A percentile compares a stretch with the other conserved stretches of the same genome.
Evolutionary conservation across 2,329 filamentous ascomycete species (phyloP).

Genomic region (Fusarium pilosicola): DNA sequence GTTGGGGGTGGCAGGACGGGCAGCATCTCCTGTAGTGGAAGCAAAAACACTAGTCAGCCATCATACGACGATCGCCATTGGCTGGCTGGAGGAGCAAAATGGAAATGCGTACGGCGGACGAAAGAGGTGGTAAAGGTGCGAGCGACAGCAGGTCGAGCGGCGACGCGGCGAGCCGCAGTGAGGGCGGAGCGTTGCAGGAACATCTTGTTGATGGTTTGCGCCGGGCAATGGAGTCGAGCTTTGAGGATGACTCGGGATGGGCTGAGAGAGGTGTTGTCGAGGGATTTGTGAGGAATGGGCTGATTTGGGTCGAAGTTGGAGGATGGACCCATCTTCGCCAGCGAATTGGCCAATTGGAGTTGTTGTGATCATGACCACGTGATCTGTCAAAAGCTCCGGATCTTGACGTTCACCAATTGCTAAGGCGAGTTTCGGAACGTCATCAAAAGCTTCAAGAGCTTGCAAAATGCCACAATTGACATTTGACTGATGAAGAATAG

Average conservation of each 20-base stretch:
- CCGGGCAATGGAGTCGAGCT: conserved; percentile 38
- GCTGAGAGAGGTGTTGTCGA: conserved; percentile 50
- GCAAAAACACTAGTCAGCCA: conserved; percentile 41
- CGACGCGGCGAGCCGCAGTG: conserved; percentile 68
- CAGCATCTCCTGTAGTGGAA: conserved; percentile 49
- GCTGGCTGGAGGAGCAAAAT: conserved; percentile 38
- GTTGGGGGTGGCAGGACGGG: conserved; percentile 49
- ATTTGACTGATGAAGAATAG: background rate
- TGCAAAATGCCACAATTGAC: background rate
- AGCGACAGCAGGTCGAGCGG: conserved; percentile 62
- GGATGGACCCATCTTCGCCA: conserved; percentile 44
- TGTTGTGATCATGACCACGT: conserved; percentile 45
- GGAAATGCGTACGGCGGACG: conserved; percentile 64
- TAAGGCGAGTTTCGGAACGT: conserved; percentile 28
- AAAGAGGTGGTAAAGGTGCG: conserved; percentile 70
- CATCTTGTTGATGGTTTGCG: conserved; percentile 53
- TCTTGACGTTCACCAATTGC: conserved; percentile 25
- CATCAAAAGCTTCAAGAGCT: conserved; percentile 23
- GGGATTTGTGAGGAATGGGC: conserved; percentile 60
- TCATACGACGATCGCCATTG: conserved; percentile 48
- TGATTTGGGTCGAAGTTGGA: conserved; percentile 55
- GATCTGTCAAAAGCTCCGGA: conserved; percentile 38
- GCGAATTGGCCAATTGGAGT: conserved; percentile 51
- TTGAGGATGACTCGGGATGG: conserved; percentile 37
- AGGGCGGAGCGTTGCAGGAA: conserved; percentile 72